These are phyloP conservation scores for Coniella vitis DNA, from an alignment of 2,329 filamentous ascomycete species.

Conservation along the genomic window DNA sequence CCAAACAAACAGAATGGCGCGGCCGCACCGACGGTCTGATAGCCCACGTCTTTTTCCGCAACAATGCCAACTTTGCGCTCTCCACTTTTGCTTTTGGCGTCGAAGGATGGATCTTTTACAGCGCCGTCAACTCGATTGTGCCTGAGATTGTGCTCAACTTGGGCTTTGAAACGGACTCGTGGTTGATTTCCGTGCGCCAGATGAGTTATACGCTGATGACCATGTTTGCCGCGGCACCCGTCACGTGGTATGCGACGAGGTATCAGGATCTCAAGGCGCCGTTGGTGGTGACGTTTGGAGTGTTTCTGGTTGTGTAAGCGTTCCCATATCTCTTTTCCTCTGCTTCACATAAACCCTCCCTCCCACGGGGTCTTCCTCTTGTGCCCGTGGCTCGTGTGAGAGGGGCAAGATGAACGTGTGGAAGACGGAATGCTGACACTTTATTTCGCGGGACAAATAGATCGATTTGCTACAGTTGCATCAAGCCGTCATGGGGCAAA, in stretches of 20 bases:
- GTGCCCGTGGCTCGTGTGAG: no score
- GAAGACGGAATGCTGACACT: no score
- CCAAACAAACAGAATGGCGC: conserved; percentile 40
- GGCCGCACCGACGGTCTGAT: conserved; percentile 46
- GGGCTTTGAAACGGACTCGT: conserved; percentile 39
- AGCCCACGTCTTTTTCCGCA: conserved; percentile 48
- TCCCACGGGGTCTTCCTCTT: no score
- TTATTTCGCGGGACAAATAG: no score
- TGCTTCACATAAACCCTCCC: background rate
- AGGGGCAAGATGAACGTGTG: no score
- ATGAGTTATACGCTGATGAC: conserved; percentile 35
- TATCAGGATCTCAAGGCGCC: conserved; percentile 43
- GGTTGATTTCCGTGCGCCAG: conserved; percentile 42
- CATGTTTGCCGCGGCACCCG: conserved; percentile 34
- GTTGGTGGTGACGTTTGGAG: conserved; percentile 36
- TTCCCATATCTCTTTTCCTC: background rate
- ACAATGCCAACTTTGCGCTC: conserved; percentile 47
- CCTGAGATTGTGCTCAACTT: conserved; percentile 42
- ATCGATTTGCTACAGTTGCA: conserved; percentile 37
- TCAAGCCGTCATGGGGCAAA: conserved; percentile 35
- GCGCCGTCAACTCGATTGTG: conserved; percentile 43
- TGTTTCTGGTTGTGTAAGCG: conserved; percentile 40
- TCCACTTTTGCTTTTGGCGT: conserved; percentile 49
- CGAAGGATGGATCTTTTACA: conserved; percentile 53
- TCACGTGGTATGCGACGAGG: conserved; percentile 39